Percentiles rank a stretch among this genome's conserved stretches.
phyloP scores from a whole-genome alignment of 31 red algal species.

The Asparagopsis taxiformis region DNA sequence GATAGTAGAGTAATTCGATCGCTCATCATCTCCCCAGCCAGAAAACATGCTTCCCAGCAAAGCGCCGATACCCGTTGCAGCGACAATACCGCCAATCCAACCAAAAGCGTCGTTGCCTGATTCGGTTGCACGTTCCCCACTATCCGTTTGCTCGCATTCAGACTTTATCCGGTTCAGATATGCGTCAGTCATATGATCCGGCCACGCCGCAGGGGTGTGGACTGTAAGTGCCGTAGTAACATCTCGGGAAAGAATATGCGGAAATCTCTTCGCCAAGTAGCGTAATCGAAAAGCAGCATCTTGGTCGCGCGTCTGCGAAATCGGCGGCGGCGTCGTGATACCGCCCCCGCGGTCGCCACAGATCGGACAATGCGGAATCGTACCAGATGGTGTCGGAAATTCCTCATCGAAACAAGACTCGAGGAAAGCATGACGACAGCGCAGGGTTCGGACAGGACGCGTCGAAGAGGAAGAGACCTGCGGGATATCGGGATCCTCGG shows the following conservation, averaged over 20 bases:
- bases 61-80: conserved; percentile 37
- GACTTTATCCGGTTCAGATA: conserved; percentile 14
- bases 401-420: conserved; percentile 38
- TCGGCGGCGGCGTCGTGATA: conserved; percentile 1
- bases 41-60: conserved; percentile 15
- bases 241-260: conserved; percentile 34
- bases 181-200: conserved; percentile 28
- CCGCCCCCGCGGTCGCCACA: conserved; percentile 11
- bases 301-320: conserved; percentile 10
- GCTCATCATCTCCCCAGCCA: conserved; percentile 13
- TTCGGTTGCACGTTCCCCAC: background rate
- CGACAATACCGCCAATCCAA: conserved; percentile 20
- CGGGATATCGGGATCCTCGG: background rate
- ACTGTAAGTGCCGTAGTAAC: conserved; percentile 11
- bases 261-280: conserved; percentile 11
- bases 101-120: background rate
- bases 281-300: conserved; percentile 34
- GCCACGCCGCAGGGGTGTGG: conserved; percentile 23
- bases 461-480: background rate
- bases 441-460: conserved; percentile 21
- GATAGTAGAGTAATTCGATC: no score
- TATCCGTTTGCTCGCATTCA: background rate
- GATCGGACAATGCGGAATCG: conserved; percentile 12
- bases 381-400: conserved; percentile 8
- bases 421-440: conserved; percentile 36